Conservation (phyloP, 164 flowering plant genomes). For the Cinnamomum micranthum region DNA sequence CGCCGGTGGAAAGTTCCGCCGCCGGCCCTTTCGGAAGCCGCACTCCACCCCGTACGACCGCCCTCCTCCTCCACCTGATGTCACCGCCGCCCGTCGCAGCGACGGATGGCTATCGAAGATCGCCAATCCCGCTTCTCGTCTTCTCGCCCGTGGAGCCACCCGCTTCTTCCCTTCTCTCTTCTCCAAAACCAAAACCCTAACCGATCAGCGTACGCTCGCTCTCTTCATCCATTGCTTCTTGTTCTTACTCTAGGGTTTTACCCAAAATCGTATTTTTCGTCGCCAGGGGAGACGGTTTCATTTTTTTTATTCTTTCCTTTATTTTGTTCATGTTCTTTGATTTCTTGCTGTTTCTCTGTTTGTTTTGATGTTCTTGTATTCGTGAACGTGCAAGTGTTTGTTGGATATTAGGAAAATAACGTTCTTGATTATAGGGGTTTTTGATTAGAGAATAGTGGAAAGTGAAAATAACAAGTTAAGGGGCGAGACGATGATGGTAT, state of each 20-base stretch:
- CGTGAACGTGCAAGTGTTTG: not conserved
- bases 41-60: conserved; percentile 65
- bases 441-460: not conserved
- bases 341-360: not conserved
- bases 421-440: not conserved
- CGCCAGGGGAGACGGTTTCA: not conserved
- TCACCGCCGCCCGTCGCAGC: conserved; percentile 15
- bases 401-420: not conserved
- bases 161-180: conserved; percentile 55
- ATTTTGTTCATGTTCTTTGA: not conserved
- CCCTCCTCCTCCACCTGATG: conserved; percentile 24
- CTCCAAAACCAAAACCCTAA: conserved; percentile 25
- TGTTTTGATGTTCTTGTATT: no score
- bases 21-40: conserved; percentile 35
- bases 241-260: conserved; percentile 7
- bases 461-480: no score
- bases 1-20: conserved; percentile 66
- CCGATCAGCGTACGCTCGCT: conserved; percentile 26
- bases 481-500: no score
- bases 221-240: not conserved
- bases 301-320: not conserved
- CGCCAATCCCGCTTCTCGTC: conserved; percentile 56
- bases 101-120: conserved; percentile 54
- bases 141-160: conserved; percentile 52
- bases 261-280: not conserved